Base-by-base conservation (phyloP, 2,329 filamentous ascomycete genomes). In the Microsporum ferrugineum region DNA sequence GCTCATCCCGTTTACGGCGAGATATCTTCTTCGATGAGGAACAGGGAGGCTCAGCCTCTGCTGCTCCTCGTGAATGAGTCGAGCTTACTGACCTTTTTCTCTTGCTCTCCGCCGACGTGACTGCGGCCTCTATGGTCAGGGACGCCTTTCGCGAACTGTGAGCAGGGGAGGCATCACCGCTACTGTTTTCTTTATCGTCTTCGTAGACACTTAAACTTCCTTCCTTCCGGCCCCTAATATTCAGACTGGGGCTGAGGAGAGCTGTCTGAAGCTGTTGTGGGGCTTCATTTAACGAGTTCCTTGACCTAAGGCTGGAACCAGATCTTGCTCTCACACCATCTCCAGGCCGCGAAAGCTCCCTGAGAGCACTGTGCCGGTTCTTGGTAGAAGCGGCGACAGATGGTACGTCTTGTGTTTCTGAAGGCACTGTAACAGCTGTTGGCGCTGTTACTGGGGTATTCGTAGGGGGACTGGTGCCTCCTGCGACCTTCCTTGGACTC, bases 211-310 rank as follows among this genome's bases (percentile, higher is more conserved):
- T 60, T 5, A 60, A 10, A 10, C 55, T 57, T n/a, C 65, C 64
- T 60, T 74, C 72, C 60, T 75, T 75, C 49, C 68, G 69, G 58
- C 72, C 66, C 57, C 68, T 71, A 49, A 75, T 61, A 29, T 69
- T 67, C 2, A 65, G 66, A 56, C 67, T 73, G 0, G 71, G 72
- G 41, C 70, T 74, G n/a, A 67, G 63, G 31, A 69, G 64, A n/a
- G 69, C 45, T 34, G 67, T 71, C 43, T 67, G 63, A 34, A 65
- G 61, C 45, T 63, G 56, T 59, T 31, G 62, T 6, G 57, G 41
- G 1, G 31, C 56, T 5, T 61, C 62, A 39, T 71, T 67, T 23
- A 66, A 59, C n/a, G 63, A 51, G 34, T 64, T 62, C 36, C 60
- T 67, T 36, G 71, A 72, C 59, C 64, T 67, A 5, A 59, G 61